Base-by-base conservation (phyloP, 2,329 filamentous ascomycete genomes). In the Beauveria sp. region DNA sequence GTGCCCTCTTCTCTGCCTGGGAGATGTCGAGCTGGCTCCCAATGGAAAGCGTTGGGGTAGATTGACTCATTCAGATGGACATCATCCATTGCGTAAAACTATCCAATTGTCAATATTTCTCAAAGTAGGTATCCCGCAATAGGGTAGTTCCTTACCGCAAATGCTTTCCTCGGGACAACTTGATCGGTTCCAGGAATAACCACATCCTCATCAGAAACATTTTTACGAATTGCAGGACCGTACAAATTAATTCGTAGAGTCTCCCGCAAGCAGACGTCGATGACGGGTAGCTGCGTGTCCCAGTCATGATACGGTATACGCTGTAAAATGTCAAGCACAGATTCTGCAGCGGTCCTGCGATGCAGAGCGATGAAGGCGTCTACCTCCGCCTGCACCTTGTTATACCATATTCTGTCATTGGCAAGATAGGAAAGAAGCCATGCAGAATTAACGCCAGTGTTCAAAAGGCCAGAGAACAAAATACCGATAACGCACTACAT, bases 401-500 rank as follows among this genome's bases (percentile, higher is more conserved):
- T 63, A 41, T 76, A 74, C 84, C 84, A 79, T 58, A 77, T 61
- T 18, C 75, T 69, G 66, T 80, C 67, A 58, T 76, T 61, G 59
- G 80, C 68, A 58, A 86, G 73, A 73, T 80, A 76, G 68, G 77
- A 63, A 63, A 85, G 68, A 63, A 84, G 70, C 75, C 78, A 84
- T 2, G 78, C 77, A 1, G 79, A 78, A 64, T 82, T 84, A 67
- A 83, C 77, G 44, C 81, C 81, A 26, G 73, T 80, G 69, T 85
- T 85, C n/a, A 84, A 64, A 40, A 81, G 72, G n/a, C 82, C 82
- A 1, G 82, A 82, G 66, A 82, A 84, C 3, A 86, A 70, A 0
- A 80, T 72, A 14, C 77, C 77, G n/a, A 84, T 70, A 40, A 83
- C 73, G 68, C 84, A 83, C 72, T 79, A 24, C 4, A 16, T 24